phyloP scores from a whole-genome alignment of 495 filamentous ascomycete genomes.

The Xylaria palmicola region DNA sequence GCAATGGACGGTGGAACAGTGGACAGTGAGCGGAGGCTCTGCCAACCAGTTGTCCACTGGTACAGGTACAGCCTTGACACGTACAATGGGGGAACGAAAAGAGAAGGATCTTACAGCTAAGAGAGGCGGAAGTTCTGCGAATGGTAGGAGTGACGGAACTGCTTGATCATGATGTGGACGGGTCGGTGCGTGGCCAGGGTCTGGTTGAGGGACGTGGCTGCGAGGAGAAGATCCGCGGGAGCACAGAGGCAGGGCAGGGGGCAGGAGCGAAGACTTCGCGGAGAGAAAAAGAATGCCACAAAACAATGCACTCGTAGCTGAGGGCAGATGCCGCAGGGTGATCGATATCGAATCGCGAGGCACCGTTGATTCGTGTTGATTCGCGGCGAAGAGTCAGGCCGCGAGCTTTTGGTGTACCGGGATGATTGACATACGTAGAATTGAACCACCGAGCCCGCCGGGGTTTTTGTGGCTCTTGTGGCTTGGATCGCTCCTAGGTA shows the following conservation, averaged over 20 bases:
- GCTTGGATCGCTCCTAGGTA: too few species aligned
- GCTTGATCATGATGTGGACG: conserved; percentile 30
- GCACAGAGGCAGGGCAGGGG: neutral
- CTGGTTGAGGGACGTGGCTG: conserved; percentile 5
- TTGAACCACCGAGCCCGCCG: too few species aligned
- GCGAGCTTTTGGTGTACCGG: too few species aligned
- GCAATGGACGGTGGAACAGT: neutral
- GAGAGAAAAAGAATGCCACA: neutral
- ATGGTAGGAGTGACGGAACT: conserved; percentile 11
- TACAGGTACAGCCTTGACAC: too few species aligned
- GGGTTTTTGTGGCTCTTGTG: too few species aligned
- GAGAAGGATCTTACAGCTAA: conserved; percentile 24
- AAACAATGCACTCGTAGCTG: neutral
- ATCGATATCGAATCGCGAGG: neutral
- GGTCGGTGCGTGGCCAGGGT: neutral
- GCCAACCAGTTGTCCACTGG: too few species aligned
- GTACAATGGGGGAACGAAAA: conserved; percentile 5
- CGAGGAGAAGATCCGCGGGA: conserved; percentile 12
- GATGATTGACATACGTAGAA: too few species aligned
- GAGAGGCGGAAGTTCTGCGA: conserved; percentile 20
- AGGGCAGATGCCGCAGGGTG: neutral
- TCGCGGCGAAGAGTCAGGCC: neutral
- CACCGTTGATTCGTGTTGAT: neutral
- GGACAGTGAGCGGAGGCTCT: too few species aligned
- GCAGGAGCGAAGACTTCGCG: neutral